Conservation (phyloP, 2,329 filamentous ascomycete genomes). For the Penicillium sp. region DNA sequence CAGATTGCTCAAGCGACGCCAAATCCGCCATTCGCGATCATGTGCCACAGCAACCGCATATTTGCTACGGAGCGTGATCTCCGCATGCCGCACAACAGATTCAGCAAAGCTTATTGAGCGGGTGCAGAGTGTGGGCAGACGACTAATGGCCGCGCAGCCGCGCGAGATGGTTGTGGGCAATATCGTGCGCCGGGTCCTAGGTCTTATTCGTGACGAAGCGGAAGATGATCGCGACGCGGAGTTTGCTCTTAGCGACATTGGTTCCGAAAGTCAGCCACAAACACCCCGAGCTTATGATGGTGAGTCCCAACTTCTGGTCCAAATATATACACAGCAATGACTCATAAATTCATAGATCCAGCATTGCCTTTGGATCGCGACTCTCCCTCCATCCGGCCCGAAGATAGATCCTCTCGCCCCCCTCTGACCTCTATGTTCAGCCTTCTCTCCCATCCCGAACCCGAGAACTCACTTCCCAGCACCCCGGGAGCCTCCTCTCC, state of each 20-base stretch:
- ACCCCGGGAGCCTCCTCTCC: conserved; percentile 36
- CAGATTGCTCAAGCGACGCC: conserved; percentile 83
- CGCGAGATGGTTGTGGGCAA: conserved; percentile 91
- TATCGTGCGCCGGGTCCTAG: conserved; percentile 84
- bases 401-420: conserved; percentile 52
- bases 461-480: conserved; percentile 44
- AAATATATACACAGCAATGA: background rate
- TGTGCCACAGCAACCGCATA: conserved; percentile 91
- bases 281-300: conserved; percentile 41
- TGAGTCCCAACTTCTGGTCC: conserved; percentile 16
- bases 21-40: conserved; percentile 82
- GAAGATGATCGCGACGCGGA: conserved; percentile 72
- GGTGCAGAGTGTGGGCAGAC: conserved; percentile 73
- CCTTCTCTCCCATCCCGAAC: conserved; percentile 68
- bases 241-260: conserved; percentile 59
- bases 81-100: conserved; percentile 73
- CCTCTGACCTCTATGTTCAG: conserved; percentile 77
- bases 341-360: conserved; percentile 25
- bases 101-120: conserved; percentile 75
- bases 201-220: conserved; percentile 86
- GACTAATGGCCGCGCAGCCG: conserved; percentile 78
- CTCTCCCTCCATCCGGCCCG: conserved; percentile 26
- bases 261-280: conserved; percentile 52
- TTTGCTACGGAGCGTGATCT: conserved; percentile 82
- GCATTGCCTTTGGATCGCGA: conserved; percentile 31